Conservation (phyloP, 2,329 filamentous ascomycete species). For the Hypoxylon sp. region DNA sequence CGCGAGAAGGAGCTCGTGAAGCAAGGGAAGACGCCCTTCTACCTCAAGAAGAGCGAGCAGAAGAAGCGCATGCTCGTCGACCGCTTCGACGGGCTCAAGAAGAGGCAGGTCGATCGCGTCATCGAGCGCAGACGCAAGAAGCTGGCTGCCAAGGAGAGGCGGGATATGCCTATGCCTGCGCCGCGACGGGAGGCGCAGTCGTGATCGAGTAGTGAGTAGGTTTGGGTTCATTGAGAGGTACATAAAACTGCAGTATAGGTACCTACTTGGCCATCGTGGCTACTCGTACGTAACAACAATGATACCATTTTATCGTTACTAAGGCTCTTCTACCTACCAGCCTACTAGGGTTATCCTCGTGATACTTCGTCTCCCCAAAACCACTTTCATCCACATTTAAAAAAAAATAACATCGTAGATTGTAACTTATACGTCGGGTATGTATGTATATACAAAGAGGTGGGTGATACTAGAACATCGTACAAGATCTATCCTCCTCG, state of each 20-base stretch:
- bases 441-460: too few relatives aligned
- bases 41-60: constrained; percentile 89
- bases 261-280: constrained; percentile 9
- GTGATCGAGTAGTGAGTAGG: too few relatives aligned
- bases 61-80: constrained; percentile 85
- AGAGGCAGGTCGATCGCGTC: constrained; percentile 81
- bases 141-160: constrained; percentile 84
- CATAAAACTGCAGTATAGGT: constrained; percentile 11
- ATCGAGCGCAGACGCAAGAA: constrained; percentile 93
- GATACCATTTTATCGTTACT: constrained; percentile 28
- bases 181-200: constrained; percentile 51
- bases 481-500: too few relatives aligned
- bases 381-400: too few relatives aligned
- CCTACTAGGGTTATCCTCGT: not conserved
- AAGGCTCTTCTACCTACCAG: not conserved
- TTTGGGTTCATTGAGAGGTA: too few relatives aligned
- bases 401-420: too few relatives aligned
- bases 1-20: constrained; percentile 85
- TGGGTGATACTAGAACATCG: constrained; percentile 12
- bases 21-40: constrained; percentile 92
- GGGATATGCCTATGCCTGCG: constrained; percentile 68
- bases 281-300: constrained; percentile 14
- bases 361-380: constrained; percentile 18
- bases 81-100: constrained; percentile 83
- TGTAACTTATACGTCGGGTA: too few relatives aligned